Evolutionary conservation across 2,329 filamentous ascomycete genomes (phyloP), one percentile per base, ranked within the genome.

Genomic region (Fusarium verrucosum): DNA sequence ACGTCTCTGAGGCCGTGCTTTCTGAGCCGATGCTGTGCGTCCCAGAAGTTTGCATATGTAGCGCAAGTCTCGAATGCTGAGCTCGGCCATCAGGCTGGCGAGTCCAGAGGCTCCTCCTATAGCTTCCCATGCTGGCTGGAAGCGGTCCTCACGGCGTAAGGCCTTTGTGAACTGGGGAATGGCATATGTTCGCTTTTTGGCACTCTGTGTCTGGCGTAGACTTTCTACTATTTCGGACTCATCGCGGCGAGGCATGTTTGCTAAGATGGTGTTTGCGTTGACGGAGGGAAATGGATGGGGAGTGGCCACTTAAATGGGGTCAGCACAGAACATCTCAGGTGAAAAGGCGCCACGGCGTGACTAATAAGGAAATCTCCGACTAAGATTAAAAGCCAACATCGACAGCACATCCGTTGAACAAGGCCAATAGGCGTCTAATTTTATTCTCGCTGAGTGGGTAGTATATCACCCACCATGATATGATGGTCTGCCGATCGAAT

Each of bases 11-110:
- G 56, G 16, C 11, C 60, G 66, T 14, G 44, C 63, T 7, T 66
- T 62, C 9, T 25, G 11, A 3, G 70, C 69, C 2, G 69, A 66
- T 3, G 69, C 47, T 3, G 70, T 72, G 4, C 49, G 30, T 9
- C 70, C 70, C 5, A 73, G 59, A 14, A 26, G 28, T 7, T 46
- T 62, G 26, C 69, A 73, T 5, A 71, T 17, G 7, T 22, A 3
- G 6, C 55, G 51, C 0, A 73, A 56, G 20, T 72, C 70, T 20
- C 40, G 38, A 16, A 72, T 56, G 50, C 71, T 73, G 40, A 73
- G 69, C n/a, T 68, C 58, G 20, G 59, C 52, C 70, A 73, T 72
- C 22, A 72, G 30, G 4, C 13, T 28, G 26, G 59, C 62, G 8
- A 73, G 49, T 2, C 70, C 71, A 19, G 45, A 4, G 6, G 71